Conservation (phyloP, 768 basidiomycete genomes). For the Porpolomopsis calyptriformis region DNA sequence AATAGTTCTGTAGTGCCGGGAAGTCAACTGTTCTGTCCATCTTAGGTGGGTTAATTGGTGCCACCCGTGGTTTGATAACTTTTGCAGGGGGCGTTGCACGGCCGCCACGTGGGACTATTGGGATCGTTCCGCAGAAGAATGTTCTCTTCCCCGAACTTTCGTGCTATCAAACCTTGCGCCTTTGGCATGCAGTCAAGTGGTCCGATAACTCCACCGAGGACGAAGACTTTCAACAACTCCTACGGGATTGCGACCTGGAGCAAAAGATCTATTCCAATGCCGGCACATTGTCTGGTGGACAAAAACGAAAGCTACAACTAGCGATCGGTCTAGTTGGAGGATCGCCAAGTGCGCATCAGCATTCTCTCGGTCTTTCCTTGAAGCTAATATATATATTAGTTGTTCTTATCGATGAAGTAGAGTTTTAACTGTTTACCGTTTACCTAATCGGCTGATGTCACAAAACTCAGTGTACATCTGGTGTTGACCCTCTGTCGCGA, state of each 20-base stretch:
- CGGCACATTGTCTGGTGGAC: slow-evolving; percentile 61
- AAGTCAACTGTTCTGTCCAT: slow-evolving; percentile 67
- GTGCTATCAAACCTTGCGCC: slow-evolving; percentile 59
- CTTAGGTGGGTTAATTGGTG: slow-evolving; percentile 50
- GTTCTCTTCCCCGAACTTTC: slow-evolving; percentile 69
- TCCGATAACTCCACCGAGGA: slow-evolving; percentile 33
- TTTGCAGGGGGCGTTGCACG: slow-evolving; percentile 42
- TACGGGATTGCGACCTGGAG: slow-evolving; percentile 65
- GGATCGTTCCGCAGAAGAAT: slow-evolving; percentile 78
- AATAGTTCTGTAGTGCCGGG: slow-evolving; percentile 42
- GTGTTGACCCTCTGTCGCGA: slow-evolving; percentile 72
- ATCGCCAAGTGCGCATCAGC: slow-evolving; percentile 45
- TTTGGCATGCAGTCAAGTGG: slow-evolving; percentile 67
- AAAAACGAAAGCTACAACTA: slow-evolving; percentile 77
- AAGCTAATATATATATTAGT: slow-evolving; percentile 24
- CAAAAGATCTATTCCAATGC: slow-evolving; percentile 60
- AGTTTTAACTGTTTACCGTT: background rate
- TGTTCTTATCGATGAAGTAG: slow-evolving; percentile 46
- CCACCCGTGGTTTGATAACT: slow-evolving; percentile 45
- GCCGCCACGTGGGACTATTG: slow-evolving; percentile 55
- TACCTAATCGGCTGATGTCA: background rate
- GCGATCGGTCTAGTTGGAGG: slow-evolving; percentile 72
- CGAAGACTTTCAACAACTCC: slow-evolving; percentile 53
- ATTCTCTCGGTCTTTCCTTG: slow-evolving; percentile 1
- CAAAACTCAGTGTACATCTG: slow-evolving; percentile 47